These are phyloP conservation scores for Cryphonectria japonica DNA, from an alignment of 2,329 filamentous ascomycete genomes.

Conservation along the genomic window DNA sequence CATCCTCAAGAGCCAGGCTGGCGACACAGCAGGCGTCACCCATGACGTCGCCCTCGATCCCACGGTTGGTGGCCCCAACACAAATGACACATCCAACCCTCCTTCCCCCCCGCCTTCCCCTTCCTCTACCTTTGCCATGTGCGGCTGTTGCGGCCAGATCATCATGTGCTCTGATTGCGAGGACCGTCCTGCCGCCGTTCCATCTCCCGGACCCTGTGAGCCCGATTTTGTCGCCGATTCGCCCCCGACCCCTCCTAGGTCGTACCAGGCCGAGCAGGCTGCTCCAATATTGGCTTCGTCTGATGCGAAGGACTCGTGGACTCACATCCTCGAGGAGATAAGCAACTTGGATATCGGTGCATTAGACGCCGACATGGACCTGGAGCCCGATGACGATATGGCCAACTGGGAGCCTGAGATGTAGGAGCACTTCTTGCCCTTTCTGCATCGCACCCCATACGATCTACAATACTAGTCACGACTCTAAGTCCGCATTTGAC, in stretches of 20 bases:
- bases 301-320: slow-evolving; percentile 35
- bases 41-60: slow-evolving; percentile 97
- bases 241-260: slow-evolving; percentile 21
- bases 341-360: slow-evolving; percentile 24
- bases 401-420: slow-evolving; percentile 30
- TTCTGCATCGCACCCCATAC: neutral
- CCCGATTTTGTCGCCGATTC: slow-evolving; percentile 28
- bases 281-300: slow-evolving; percentile 20
- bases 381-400: slow-evolving; percentile 28
- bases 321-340: slow-evolving; percentile 32
- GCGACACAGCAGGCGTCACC: slow-evolving; percentile 95
- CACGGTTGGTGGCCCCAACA: slow-evolving; percentile 76
- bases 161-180: slow-evolving; percentile 49
- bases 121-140: slow-evolving; percentile 40
- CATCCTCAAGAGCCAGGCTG: slow-evolving; percentile 85
- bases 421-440: neutral
- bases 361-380: slow-evolving; percentile 27
- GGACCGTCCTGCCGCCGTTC: slow-evolving; percentile 30
- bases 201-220: slow-evolving; percentile 11
- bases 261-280: slow-evolving; percentile 24
- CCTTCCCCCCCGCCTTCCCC: slow-evolving; percentile 19
- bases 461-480: neutral
- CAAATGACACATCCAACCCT: slow-evolving; percentile 15
- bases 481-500: neutral
- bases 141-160: slow-evolving; percentile 51